Conservation (phyloP, 179 eudicot species). For the Pouteria campechiana region DNA sequence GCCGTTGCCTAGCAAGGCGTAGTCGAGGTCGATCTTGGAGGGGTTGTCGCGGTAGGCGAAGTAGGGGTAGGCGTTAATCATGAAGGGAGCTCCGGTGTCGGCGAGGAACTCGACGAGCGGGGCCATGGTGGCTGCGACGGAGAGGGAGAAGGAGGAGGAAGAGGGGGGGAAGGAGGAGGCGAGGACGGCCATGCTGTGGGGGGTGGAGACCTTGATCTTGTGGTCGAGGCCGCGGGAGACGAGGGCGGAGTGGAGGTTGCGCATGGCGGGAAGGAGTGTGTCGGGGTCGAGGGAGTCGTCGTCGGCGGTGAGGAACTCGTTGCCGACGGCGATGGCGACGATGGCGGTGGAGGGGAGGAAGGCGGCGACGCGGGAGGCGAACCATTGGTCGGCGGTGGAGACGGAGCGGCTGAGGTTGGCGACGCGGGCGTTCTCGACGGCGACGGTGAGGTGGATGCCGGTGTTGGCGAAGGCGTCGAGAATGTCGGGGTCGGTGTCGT, state of each 20-base stretch:
- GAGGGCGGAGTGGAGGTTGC: constrained; percentile 14
- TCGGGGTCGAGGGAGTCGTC: constrained; percentile 12
- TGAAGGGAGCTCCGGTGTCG: constrained; percentile 22
- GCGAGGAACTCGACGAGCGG: constrained; percentile 22
- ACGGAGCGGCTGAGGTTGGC: constrained; percentile 11
- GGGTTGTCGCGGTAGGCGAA: constrained; percentile 32
- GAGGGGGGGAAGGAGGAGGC: constrained; percentile 43
- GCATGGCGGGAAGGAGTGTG: constrained; percentile 26
- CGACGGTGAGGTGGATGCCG: constrained; percentile 27
- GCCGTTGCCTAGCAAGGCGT: constrained; percentile 26
- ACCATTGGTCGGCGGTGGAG: constrained; percentile 26
- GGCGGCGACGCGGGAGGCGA: constrained; percentile 18
- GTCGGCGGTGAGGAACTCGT: constrained; percentile 25
- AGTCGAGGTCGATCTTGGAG: constrained; percentile 14
- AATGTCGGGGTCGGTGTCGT: constrained; percentile 32
- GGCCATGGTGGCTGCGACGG: constrained; percentile 19
- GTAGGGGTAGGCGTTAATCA: constrained; percentile 40
- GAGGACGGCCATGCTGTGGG: constrained; percentile 36
- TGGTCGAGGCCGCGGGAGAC: constrained; percentile 21
- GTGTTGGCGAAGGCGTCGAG: constrained; percentile 33
- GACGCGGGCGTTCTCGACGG: constrained; percentile 21
- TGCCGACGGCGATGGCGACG: constrained; percentile 25
- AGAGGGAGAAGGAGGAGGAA: constrained; percentile 19
- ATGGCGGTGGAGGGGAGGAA: constrained; percentile 26
- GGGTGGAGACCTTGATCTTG: constrained; percentile 37